Evolutionary conservation across 129 eudicot genomes (phyloP), one percentile per base, ranked within the genome.

Genomic region (Flaveria robusta): DNA sequence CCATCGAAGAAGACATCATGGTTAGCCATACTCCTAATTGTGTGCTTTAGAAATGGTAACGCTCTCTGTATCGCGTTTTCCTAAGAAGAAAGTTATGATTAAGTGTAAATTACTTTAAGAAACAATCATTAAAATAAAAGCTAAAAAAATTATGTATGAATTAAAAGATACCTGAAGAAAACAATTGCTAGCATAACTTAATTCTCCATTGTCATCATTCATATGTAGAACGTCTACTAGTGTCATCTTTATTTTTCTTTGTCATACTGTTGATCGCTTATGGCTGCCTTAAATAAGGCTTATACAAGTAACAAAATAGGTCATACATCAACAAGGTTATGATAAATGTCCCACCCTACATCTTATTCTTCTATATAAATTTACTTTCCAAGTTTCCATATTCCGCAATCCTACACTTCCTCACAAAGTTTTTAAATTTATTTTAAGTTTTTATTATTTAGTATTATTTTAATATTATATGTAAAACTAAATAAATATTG

Each of bases 151-250:
- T 0, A 26, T 12, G 18, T 4, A 59, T 9, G 5, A 15, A 26
- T 27, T 1, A 62, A 62, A 27, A 62, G 67, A 13, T 7, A 65
- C 70, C 70, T 34, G 47, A 37, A 65, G 24, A 31, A 65, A 8
- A 13, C 23, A 64, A n/a, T 64, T 64, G 47, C 1, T 65, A 13
- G 70, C 70, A 31, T 65, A 65, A n/a, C 70, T 65, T 34, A 46
- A 65, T 34, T 65, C 47, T 65, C 70, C 70, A 31, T 65, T 3
- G 10, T 49, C 70, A 31, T 7, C 15, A 7, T 65, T 65, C 47
- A 65, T 65, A 65, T 34, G 70, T 26, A 34, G 70, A 9, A 37
- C 8, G 14, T 65, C 9, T 16, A 34, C 1, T 37, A 34, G 6
- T 29, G 43, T 1, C 68, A 63, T 63, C 8, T 24, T 58, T 56